Evolutionary conservation across 1,284 basidiomycete species (phyloP), one percentile per base, ranked within the genome.

Genomic region (Tetrapyrgos nigripes): DNA sequence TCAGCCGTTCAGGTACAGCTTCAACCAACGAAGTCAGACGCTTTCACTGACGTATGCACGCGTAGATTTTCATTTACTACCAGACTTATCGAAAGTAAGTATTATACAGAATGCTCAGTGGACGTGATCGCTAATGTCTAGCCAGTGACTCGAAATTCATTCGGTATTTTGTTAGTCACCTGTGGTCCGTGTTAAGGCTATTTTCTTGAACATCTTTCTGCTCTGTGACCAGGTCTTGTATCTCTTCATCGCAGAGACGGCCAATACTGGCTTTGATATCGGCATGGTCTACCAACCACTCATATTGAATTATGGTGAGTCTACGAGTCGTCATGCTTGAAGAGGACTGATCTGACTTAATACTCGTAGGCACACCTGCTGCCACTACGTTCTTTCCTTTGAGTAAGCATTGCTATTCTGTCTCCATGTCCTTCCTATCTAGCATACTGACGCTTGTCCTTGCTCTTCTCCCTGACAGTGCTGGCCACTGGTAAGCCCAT

Each of bases 271-370:
- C 0, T 66, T 70, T 45, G 69, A 70, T 50, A 71, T 74, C 40
- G 68, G 60, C 21, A 72, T 73, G 27, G 64, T 75, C 46, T 75
- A 74, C 52, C 66, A 74, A 55, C 73, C 74, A 4, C 62, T 76
- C 1, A 66, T 76, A 31, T 35, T 70, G 13, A 63, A 68, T 5
- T 75, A 68, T 50, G 73, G 74, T 75, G 27, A 5, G 67, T 62
- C 31, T n/a, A n/a, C n/a, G n/a, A n/a, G n/a, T n/a, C n/a, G n/a
- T n/a, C n/a, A n/a, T n/a, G n/a, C n/a, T n/a, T n/a, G n/a, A n/a
- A n/a, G n/a, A n/a, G n/a, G n/a, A n/a, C n/a, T n/a, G n/a, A n/a
- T n/a, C n/a, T n/a, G n/a, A n/a, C n/a, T n/a, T n/a, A n/a, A n/a
- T n/a, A n/a, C n/a, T n/a, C n/a, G n/a, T n/a, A n/a, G n/a, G n/a